Evolutionary conservation across 2,329 filamentous ascomycete genomes (phyloP).

Genomic region (Aureobasidium zeae): DNA sequence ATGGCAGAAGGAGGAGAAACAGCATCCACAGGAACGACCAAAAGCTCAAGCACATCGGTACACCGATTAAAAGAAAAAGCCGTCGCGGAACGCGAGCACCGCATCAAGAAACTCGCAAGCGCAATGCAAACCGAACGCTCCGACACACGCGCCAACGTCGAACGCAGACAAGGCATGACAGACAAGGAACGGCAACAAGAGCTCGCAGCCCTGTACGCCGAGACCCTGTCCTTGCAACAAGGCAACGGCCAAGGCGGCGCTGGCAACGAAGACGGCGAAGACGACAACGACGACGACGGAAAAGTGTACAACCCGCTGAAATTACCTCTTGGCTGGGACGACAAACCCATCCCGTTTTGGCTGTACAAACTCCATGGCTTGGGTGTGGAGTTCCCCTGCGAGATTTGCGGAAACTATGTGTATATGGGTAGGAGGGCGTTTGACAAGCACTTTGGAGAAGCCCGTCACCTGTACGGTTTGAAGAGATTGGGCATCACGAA

Average conservation of each 20-base stretch:
- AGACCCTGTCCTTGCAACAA: constrained; percentile 28
- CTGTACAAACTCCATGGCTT: constrained; percentile 93
- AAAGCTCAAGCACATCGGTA: constrained; percentile 18
- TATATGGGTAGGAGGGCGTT: constrained; percentile 95
- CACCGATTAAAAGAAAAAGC: constrained; percentile 72
- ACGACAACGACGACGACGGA: constrained; percentile 57
- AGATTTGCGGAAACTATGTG: constrained; percentile 97
- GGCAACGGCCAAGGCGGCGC: constrained; percentile 37
- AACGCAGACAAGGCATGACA: constrained; percentile 95
- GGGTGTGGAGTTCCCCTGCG: constrained; percentile 88
- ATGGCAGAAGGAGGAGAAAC: constrained; percentile 22
- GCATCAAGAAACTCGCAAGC: constrained; percentile 67
- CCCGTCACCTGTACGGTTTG: constrained; percentile 82
- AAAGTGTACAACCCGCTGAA: constrained; percentile 96
- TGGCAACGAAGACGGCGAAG: constrained; percentile 47
- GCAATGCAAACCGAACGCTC: constrained; percentile 79
- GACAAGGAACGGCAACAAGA: constrained; percentile 92
- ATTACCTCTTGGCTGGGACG: constrained; percentile 91
- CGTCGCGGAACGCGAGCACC: constrained; percentile 79
- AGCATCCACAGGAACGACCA: constrained; percentile 18
- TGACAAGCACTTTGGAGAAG: constrained; percentile 97
- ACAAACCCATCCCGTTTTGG: constrained; percentile 98
- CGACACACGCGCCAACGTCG: constrained; percentile 88
- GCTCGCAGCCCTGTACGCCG: constrained; percentile 72
- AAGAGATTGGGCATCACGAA: constrained; percentile 92